A percentile compares a stretch with the other conserved stretches of the same genome.
phyloP scores from a whole-genome alignment of 768 basidiomycete genomes.

The Leccinum olivaceopallidum region DNA sequence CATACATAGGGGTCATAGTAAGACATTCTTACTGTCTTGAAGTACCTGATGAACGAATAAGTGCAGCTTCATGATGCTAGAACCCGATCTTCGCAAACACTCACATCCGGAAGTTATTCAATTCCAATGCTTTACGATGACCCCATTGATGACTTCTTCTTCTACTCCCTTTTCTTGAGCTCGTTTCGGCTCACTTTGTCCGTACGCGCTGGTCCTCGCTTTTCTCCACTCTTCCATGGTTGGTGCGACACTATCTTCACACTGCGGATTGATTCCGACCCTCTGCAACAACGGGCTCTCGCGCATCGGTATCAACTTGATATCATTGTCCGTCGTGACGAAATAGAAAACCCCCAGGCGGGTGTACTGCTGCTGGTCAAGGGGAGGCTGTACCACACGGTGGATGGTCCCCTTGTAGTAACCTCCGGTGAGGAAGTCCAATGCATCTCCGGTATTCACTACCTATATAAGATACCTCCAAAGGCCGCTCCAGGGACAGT shows the following conservation, averaged over 20 bases:
- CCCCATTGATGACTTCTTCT: too few relatives aligned
- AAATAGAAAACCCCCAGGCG: background rate
- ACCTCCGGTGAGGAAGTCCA: background rate
- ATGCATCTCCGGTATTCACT: background rate
- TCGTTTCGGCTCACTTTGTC: too few relatives aligned
- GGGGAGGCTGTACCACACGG: background rate
- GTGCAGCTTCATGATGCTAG: too few relatives aligned
- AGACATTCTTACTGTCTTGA: too few relatives aligned
- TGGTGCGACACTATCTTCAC: background rate
- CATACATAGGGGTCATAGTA: too few relatives aligned
- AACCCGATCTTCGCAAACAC: too few relatives aligned
- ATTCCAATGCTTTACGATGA: too few relatives aligned
- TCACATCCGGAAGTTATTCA: too few relatives aligned
- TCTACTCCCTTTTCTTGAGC: too few relatives aligned
- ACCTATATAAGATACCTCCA: background rate
- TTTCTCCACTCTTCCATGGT: too few relatives aligned
- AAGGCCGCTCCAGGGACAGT: background rate
- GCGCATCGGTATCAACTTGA: background rate
- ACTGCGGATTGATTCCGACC: background rate
- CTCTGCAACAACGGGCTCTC: background rate
- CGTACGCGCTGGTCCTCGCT: too few relatives aligned
- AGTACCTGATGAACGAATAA: too few relatives aligned
- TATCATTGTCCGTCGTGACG: background rate
- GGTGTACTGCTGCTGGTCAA: background rate
- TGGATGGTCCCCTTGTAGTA: background rate